Evolutionary conservation across 805 yeast genomes (phyloP).

Genomic region (Maudiozyma serrabonitensis): DNA sequence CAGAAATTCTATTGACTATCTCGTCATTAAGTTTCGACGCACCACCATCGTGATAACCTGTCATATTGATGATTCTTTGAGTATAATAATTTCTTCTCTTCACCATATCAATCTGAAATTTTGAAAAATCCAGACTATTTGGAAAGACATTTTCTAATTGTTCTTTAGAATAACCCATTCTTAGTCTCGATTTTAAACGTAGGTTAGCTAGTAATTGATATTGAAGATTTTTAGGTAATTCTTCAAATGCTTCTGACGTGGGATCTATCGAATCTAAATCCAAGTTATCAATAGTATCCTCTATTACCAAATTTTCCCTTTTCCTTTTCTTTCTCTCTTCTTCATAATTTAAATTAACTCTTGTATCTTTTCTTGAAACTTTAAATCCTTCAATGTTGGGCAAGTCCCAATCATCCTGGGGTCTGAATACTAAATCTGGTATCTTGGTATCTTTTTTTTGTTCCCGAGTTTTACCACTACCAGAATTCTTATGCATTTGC

Average conservation of each 20-base stretch:
- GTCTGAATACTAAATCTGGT: constrained; percentile 31
- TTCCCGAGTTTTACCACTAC: constrained; percentile 3
- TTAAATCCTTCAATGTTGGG: constrained; percentile 57
- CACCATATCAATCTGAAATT: constrained; percentile 87
- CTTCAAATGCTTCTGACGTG: constrained; percentile 62
- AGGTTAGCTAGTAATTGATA: constrained; percentile 80
- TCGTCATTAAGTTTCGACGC: constrained; percentile 29
- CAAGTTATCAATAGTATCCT: constrained; percentile 55
- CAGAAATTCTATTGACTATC: constrained; percentile 49
- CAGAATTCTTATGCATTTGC: constrained; percentile 49
- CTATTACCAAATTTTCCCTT: constrained; percentile 36
- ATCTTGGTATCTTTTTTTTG: constrained; percentile 3
- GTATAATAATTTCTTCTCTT: constrained; percentile 85
- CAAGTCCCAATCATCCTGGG: constrained; percentile 73
- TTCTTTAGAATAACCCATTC: constrained; percentile 93
- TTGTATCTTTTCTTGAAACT: constrained; percentile 48
- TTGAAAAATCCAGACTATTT: constrained; percentile 78
- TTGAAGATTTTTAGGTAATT: constrained; percentile 75
- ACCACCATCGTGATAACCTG: constrained; percentile 61
- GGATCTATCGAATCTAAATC: constrained; percentile 75
- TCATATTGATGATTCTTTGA: constrained; percentile 71
- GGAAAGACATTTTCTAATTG: constrained; percentile 79
- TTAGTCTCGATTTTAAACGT: constrained; percentile 71
- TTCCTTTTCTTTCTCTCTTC: constrained; percentile 34
- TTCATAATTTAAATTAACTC: constrained; percentile 69